phyloP scores from a whole-genome alignment of 108 stramenopile species.

The Fistulifera solaris region DNA sequence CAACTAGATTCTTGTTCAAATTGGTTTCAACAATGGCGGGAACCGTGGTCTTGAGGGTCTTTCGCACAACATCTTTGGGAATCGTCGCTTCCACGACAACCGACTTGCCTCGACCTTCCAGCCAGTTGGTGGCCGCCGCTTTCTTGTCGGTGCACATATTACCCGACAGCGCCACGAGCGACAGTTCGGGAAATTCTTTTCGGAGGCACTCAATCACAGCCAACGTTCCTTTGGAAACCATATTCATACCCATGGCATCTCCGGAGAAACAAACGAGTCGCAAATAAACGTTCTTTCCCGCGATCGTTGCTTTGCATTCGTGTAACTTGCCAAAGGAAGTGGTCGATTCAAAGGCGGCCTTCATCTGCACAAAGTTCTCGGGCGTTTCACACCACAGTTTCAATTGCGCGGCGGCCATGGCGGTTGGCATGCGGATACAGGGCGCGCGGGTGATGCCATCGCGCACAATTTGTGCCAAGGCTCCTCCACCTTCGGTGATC shows the following conservation, averaged over 20 bases:
- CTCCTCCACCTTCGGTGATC: conserved; percentile 77
- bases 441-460: conserved; percentile 99
- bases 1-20: conserved; percentile 93
- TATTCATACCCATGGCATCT: conserved; percentile 99
- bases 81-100: conserved; percentile 93
- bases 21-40: conserved; percentile 87
- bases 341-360: conserved; percentile 94
- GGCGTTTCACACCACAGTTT: conserved; percentile 83
- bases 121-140: conserved; percentile 97
- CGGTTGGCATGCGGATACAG: conserved; percentile 75
- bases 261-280: conserved; percentile 91
- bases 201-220: conserved; percentile 80
- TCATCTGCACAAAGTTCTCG: conserved; percentile 71
- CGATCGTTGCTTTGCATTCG: conserved; percentile 72
- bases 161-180: conserved; percentile 87
- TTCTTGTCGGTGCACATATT: conserved; percentile 99
- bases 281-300: conserved; percentile 92
- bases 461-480: conserved; percentile 60
- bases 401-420: conserved; percentile 84
- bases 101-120: conserved; percentile 94
- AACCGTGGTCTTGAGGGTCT: conserved; percentile 92
- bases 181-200: conserved; percentile 56
- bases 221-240: conserved; percentile 94
- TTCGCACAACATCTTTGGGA: conserved; percentile 71
- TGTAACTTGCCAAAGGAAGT: conserved; percentile 90